Conservation (phyloP, 768 basidiomycete species). For the Cantharellus cinnabarinus region DNA sequence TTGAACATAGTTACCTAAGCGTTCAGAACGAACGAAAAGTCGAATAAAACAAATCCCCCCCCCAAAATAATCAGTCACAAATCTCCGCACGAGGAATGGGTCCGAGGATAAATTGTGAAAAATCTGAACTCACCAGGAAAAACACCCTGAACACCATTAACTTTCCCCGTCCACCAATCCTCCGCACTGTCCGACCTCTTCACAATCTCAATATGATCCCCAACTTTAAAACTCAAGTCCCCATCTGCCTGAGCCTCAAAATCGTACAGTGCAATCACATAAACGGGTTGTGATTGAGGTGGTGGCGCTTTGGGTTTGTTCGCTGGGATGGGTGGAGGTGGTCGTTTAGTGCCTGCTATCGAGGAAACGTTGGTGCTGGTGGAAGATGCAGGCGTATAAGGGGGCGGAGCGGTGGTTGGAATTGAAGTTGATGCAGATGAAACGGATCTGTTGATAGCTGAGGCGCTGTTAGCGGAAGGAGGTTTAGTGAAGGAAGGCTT, state of each 20-base stretch:
- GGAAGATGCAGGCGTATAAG: conserved; percentile 17
- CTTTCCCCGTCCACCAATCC: conserved; percentile 93
- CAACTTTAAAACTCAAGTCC: conserved; percentile 73
- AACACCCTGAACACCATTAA: conserved; percentile 68
- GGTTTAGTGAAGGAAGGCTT: conserved; percentile 25
- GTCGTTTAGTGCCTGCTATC: conserved; percentile 41
- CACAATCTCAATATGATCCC: conserved; percentile 80
- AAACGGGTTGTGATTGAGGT: conserved; percentile 36
- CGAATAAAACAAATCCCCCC: neutral
- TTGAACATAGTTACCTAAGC: neutral
- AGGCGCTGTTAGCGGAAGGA: conserved; percentile 14
- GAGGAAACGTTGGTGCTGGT: conserved; percentile 14
- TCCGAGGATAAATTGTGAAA: neutral
- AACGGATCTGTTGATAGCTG: too few species aligned
- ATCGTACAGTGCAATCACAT: conserved; percentile 87
- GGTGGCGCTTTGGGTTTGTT: conserved; percentile 45
- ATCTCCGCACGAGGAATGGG: neutral
- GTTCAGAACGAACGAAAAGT: neutral
- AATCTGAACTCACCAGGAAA: conserved; percentile 36
- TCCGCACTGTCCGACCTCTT: conserved; percentile 63
- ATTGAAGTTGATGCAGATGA: too few species aligned
- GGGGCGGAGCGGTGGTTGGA: conserved; percentile 19
- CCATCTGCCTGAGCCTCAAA: conserved; percentile 89
- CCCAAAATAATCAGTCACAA: neutral
- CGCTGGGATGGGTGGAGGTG: conserved; percentile 83